Base-by-base conservation (phyloP, 1,284 basidiomycete genomes). In the Coniferiporia sulphurascens region DNA sequence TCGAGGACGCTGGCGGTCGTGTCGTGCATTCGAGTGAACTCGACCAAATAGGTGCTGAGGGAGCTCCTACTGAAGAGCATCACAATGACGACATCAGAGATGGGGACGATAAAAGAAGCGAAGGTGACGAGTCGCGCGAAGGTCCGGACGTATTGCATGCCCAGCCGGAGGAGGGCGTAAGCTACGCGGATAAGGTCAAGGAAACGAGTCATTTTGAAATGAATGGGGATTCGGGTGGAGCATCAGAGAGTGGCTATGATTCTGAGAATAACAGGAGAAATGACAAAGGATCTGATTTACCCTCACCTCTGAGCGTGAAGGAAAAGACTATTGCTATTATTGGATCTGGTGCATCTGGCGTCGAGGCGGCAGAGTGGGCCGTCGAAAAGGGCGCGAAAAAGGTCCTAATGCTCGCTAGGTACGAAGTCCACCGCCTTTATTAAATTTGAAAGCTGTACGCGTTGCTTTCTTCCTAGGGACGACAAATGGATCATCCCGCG, bases 321-420 rank as follows among this genome's bases (percentile, higher is more conserved):
- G 82, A 76, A 0, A 84, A 83, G 70, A 76, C 72, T 15, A 71
- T 83, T 2, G 73, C 79, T 10, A 74, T 84, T 1, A 72, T 87
- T 22, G 85, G 84, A 0, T 79, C 79, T 44, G 84, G 84, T 0
- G 84, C 85, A 0, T 81, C 78, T 52, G 84, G 81, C 7, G 79
- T 86, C 15, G 84, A 86, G 65, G 79, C 83, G 1, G 80, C 83
- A n/a, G 83, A 86, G 65, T 76, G 79, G 1, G 78, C 78, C 0
- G 67, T 82, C 1, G 64, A 70, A 2, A 72, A 77, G 53, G 75
- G 77, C 19, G 83, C 82, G 3, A 73, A 73, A 15, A 68, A 74
- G 21, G 72, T 76, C 3, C 72, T 74, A 2, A 78, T 85, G 68
- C 68, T 84, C 32, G 82, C 82, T 68, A 70, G 62, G 66, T 65